Base-by-base conservation (phyloP, 2,329 filamentous ascomycete species). In the Atkinsonella texensis region DNA sequence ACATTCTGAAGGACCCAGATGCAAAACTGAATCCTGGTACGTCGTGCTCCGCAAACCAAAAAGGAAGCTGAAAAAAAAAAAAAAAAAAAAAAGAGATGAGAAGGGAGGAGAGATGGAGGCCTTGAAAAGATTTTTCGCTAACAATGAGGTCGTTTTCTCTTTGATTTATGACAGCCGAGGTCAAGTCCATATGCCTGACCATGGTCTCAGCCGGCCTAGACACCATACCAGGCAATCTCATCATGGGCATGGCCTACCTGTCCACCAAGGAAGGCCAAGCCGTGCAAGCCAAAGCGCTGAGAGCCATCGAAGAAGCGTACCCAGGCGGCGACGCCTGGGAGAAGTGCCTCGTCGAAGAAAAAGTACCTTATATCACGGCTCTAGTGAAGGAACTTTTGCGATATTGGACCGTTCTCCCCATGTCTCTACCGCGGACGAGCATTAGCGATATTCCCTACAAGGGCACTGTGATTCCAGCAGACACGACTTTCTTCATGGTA, bases 171-270 rank as follows among this genome's bases (percentile, higher is more conserved):
- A 6, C 50, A 85, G 84, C 79, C 12, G 87, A 90, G 65, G 75
- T 90, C 48, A 88, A 85, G 66, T 87, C 84, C 2, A 88, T 93
- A 58, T 88, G 87, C 63, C 68, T 93, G 23, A 89, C 85, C 23
- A 89, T 91, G 79, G 84, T 91, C 0, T 86, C 83, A 1, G 87
- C 85, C 0, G 87, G 87, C 17, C 77, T 91, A 15, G 87, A 93
- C 62, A 93, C 87, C 0, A 83, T 93, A 1, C 85, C 87, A 0
- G 85, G 82, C 11, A 90, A 89, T 55, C 68, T 91, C 10, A 83
- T 89, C 60, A 88, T 89, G 84, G 83, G 83, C 12, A 79, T 91
- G 44, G 87, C 84, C 2, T 87, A 86, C 58, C 75, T 93, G 2
- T 78, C 84, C n/a, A 82, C 79, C 0, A 66, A 75, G 0, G 71